Conservation (phyloP, 257 asterid species). For the Osmanthus fragrans region DNA sequence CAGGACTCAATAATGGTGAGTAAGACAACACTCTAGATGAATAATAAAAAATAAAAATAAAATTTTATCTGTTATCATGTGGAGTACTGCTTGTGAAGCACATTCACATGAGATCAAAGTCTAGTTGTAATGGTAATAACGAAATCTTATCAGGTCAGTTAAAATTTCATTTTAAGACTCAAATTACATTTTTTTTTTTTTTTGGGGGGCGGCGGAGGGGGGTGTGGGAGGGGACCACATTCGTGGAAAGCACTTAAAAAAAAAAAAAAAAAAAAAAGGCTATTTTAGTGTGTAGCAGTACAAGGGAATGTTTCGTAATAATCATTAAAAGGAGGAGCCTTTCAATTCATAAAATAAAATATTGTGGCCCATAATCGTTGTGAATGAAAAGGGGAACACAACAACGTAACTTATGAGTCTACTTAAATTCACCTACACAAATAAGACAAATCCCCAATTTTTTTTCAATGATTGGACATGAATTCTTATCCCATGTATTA, state of each 20-base stretch:
- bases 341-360: constrained; percentile 17
- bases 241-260: background rate
- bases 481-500: background rate
- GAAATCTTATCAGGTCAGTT: too few relatives aligned
- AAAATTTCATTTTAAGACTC: too few relatives aligned
- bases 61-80: too few relatives aligned
- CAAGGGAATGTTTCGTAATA: constrained; percentile 33
- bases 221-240: background rate
- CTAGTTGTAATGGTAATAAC: too few relatives aligned
- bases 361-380: constrained; percentile 41
- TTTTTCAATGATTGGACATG: constrained; percentile 14
- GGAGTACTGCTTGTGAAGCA: too few relatives aligned
- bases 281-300: background rate
- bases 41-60: too few relatives aligned
- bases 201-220: too few relatives aligned
- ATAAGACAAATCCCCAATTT: constrained; percentile 24
- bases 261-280: too few relatives aligned
- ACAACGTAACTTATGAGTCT: constrained; percentile 34
- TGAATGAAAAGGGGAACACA: constrained; percentile 50
- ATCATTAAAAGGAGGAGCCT: constrained; percentile 35
- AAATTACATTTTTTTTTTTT: background rate
- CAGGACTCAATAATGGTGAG: too few relatives aligned
- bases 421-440: constrained; percentile 11
- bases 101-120: too few relatives aligned
- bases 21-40: too few relatives aligned